These are phyloP conservation scores for Plasmodium coatneyi DNA, from an alignment of 169 alveolate species.

Conservation along the genomic window DNA sequence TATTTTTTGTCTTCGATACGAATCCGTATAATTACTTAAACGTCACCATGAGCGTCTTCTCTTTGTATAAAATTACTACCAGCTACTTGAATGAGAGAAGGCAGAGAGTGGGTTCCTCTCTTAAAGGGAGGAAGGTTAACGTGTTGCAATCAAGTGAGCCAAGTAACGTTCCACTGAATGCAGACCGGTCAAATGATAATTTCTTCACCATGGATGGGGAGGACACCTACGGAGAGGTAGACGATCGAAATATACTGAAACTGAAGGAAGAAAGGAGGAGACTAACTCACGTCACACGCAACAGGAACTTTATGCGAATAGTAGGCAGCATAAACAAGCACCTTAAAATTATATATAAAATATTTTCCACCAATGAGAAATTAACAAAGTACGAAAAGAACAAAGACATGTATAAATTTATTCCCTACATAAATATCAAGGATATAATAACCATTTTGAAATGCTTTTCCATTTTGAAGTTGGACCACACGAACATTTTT, in stretches of 20 bases:
- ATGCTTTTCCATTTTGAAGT: constrained; percentile 61
- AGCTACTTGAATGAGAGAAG: constrained; percentile 41
- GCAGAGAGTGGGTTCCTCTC: background rate
- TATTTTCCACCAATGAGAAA: constrained; percentile 53
- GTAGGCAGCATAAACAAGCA: constrained; percentile 61
- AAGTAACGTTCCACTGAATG: background rate
- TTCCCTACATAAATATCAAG: constrained; percentile 62
- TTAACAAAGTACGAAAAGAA: constrained; percentile 52
- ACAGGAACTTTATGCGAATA: constrained; percentile 47
- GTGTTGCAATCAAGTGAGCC: background rate
- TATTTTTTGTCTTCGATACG: constrained; percentile 53
- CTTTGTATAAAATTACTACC: constrained; percentile 35
- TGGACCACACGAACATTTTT: constrained; percentile 56
- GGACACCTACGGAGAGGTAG: background rate
- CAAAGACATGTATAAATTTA: constrained; percentile 28
- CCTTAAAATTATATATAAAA: constrained; percentile 59
- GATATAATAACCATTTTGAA: constrained; percentile 58
- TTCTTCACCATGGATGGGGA: constrained; percentile 12
- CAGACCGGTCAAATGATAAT: background rate
- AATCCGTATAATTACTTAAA: constrained; percentile 68
- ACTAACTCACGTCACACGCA: constrained; percentile 17
- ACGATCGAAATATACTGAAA: constrained; percentile 13
- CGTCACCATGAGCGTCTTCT: constrained; percentile 70
- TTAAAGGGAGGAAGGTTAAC: background rate
- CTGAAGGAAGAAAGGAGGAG: constrained; percentile 65